These are phyloP conservation scores for Amaranthus hypochondriacus DNA, from an alignment of 148 eudicot genomes.

Conservation along the genomic window DNA sequence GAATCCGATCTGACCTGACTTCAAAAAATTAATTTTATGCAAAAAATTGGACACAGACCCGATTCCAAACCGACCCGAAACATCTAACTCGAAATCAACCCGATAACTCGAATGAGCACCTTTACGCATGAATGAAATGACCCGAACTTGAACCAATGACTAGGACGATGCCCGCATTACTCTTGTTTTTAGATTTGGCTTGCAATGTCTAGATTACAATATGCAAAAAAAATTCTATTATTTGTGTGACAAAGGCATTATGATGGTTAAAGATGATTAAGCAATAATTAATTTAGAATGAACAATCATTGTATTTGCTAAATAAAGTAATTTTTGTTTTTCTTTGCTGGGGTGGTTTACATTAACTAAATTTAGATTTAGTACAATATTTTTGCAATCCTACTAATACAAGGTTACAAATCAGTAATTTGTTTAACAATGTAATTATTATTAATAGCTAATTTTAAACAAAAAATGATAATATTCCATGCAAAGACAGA, in stretches of 20 bases:
- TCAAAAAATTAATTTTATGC: no score
- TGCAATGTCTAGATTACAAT: neutral
- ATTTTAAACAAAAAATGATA: neutral
- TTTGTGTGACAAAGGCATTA: neutral
- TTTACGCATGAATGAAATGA: no score
- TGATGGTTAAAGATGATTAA: neutral
- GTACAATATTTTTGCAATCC: neutral
- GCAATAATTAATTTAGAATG: neutral
- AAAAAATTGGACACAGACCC: no score
- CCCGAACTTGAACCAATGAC: no score
- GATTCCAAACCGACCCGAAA: no score
- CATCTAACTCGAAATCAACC: no score
- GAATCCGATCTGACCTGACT: no score
- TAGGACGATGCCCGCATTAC: no score
- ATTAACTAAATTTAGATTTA: neutral
- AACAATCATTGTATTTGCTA: neutral
- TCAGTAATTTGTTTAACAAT: neutral
- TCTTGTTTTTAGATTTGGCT: neutral
- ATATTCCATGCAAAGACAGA: slow-evolving; percentile 15
- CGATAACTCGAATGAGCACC: no score
- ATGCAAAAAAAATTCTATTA: neutral
- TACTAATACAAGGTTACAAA: neutral
- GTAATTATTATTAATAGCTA: neutral
- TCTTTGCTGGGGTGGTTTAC: neutral
- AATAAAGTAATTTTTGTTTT: slow-evolving; percentile 1